These are phyloP conservation scores for Priceomyces fermenticarens DNA, from an alignment of 805 yeast genomes.

Conservation along the genomic window DNA sequence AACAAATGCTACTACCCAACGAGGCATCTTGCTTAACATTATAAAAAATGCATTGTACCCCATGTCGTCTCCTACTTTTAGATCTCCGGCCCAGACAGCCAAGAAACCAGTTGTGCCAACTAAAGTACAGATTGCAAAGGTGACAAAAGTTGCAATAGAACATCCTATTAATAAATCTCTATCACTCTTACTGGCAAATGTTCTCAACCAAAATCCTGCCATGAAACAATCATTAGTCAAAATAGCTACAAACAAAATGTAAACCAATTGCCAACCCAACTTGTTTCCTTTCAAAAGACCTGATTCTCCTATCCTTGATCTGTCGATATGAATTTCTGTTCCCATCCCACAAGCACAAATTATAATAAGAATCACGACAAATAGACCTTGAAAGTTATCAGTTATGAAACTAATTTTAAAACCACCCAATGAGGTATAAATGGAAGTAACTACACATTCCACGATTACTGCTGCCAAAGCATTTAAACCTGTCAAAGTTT, in stretches of 20 bases:
- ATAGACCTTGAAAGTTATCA: constrained; percentile 78
- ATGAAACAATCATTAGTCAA: constrained; percentile 86
- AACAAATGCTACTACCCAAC: constrained; percentile 83
- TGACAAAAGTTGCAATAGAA: constrained; percentile 66
- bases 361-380: constrained; percentile 63
- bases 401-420: constrained; percentile 85
- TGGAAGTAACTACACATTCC: constrained; percentile 82
- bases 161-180: constrained; percentile 75
- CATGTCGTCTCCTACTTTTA: constrained; percentile 48
- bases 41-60: constrained; percentile 73
- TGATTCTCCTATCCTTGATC: constrained; percentile 59
- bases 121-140: constrained; percentile 61
- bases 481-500: constrained; percentile 71
- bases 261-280: constrained; percentile 86
- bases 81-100: constrained; percentile 86
- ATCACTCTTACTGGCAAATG: constrained; percentile 82
- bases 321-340: constrained; percentile 61
- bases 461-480: constrained; percentile 81
- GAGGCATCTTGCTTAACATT: constrained; percentile 68
- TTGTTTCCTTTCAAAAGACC: constrained; percentile 63
- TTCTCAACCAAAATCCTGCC: constrained; percentile 92
- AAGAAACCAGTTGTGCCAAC: constrained; percentile 82
- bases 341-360: constrained; percentile 81
- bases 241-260: constrained; percentile 81
- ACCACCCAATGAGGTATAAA: constrained; percentile 87